Conservation (phyloP, 768 basidiomycete species). For the Hortiboletus campestris region DNA sequence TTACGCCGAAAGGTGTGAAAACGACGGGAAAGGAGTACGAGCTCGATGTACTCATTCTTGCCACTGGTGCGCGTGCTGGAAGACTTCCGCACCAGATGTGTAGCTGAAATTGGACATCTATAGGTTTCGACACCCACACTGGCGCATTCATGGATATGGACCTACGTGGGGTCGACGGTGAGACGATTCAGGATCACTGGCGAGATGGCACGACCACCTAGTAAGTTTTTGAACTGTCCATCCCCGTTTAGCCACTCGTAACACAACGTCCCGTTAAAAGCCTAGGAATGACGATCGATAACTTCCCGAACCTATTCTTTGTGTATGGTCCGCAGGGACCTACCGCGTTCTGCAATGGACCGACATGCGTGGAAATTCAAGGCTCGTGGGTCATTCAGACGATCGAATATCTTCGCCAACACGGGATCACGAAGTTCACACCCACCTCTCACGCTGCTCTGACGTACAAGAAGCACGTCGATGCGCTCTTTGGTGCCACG, state of each 20-base stretch:
- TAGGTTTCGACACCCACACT: slow-evolving; percentile 2
- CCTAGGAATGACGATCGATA: slow-evolving; percentile 13
- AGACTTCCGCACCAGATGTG: neutral
- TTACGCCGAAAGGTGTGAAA: slow-evolving; percentile 4
- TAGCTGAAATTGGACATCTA: neutral
- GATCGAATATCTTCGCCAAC: neutral
- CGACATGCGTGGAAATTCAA: too few species aligned
- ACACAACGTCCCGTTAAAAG: neutral
- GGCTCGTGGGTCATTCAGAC: too few species aligned
- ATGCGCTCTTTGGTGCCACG: neutral
- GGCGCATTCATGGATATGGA: slow-evolving; percentile 9
- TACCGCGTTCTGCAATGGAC: too few species aligned
- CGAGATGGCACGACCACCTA: slow-evolving; percentile 12
- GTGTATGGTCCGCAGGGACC: slow-evolving; percentile 1
- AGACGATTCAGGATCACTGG: slow-evolving; percentile 18
- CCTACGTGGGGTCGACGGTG: slow-evolving; percentile 7
- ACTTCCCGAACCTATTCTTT: slow-evolving; percentile 17
- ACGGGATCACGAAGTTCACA: slow-evolving; percentile 2
- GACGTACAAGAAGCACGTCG: slow-evolving; percentile 3
- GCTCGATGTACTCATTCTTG: slow-evolving; percentile 6
- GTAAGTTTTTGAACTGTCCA: neutral
- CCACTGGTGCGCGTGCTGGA: neutral
- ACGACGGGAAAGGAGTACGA: slow-evolving; percentile 4
- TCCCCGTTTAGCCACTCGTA: neutral
- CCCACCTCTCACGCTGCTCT: slow-evolving; percentile 3